Percentiles rank a stretch among this genome's conserved stretches.
Evolutionary conservation across 805 yeast species (phyloP).

Genomic region (Starmerella etchellsii): DNA sequence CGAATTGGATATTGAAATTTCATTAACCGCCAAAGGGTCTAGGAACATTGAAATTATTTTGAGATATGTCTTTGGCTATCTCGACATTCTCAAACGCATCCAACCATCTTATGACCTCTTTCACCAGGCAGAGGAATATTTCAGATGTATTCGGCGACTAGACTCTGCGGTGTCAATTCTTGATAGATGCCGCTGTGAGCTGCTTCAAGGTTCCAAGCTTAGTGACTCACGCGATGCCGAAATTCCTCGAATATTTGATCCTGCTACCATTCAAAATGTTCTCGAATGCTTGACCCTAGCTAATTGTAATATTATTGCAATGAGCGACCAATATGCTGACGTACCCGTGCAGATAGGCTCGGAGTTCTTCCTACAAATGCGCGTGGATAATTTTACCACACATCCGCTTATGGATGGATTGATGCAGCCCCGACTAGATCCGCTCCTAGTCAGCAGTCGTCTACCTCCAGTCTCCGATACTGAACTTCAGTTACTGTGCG

Average conservation of each 20-base stretch:
- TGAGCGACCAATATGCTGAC: not conserved
- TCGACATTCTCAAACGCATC: not conserved
- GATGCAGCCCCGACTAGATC: not conserved
- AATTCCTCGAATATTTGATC: not conserved
- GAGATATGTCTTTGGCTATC: not conserved
- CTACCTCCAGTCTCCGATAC: not conserved
- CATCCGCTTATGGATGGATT: not conserved
- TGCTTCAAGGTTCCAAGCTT: not conserved
- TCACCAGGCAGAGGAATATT: not conserved
- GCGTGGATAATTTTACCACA: not conserved
- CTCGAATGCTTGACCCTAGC: not conserved
- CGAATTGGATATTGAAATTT: not conserved
- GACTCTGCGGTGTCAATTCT: no score
- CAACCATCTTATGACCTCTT: not conserved
- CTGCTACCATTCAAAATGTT: not conserved
- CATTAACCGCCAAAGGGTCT: not conserved
- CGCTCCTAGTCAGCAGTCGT: not conserved
- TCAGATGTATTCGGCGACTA: no score
- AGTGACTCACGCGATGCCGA: not conserved
- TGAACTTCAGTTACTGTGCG: not conserved
- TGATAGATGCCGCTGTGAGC: not conserved
- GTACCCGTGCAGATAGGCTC: not conserved
- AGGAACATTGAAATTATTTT: not conserved
- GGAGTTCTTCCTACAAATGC: not conserved
- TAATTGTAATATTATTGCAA: not conserved